A percentile compares a stretch with the other conserved stretches of the same genome.
Conservation (phyloP, 2,329 filamentous ascomycete species). For the Onygenales sp. region DNA sequence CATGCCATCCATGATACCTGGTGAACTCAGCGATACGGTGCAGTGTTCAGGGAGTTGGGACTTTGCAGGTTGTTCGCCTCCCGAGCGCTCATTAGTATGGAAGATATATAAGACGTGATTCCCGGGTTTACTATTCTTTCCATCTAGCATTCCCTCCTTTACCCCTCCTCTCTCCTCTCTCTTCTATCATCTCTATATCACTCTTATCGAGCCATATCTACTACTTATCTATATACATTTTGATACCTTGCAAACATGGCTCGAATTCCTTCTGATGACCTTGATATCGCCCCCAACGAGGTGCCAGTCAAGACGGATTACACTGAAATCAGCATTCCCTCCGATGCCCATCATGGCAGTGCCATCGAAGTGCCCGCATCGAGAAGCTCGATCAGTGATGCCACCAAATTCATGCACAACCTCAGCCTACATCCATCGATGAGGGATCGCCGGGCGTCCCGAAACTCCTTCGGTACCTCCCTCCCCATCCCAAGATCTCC, state of each 20-base stretch:
- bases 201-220: background rate
- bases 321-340: conserved; percentile 29
- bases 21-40: background rate
- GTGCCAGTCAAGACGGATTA: background rate
- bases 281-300: background rate
- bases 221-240: background rate
- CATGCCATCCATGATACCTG: conserved; percentile 1
- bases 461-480: conserved; percentile 66
- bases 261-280: conserved; percentile 1
- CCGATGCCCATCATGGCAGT: conserved; percentile 33
- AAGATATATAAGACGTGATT: background rate
- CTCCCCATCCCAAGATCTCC: conserved; percentile 65
- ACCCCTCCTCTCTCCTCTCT: background rate
- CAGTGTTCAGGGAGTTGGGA: background rate
- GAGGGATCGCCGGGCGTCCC: conserved; percentile 57
- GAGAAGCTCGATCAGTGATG: conserved; percentile 59
- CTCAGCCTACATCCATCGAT: conserved; percentile 59
- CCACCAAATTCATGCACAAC: conserved; percentile 61
- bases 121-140: background rate
- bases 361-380: conserved; percentile 62
- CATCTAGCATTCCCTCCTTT: background rate
- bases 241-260: background rate
- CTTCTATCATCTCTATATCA: background rate
- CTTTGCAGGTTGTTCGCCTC: background rate
- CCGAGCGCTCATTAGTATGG: background rate